Evolutionary conservation across 2,329 filamentous ascomycete genomes (phyloP).

Genomic region (Elsinoe perseae): DNA sequence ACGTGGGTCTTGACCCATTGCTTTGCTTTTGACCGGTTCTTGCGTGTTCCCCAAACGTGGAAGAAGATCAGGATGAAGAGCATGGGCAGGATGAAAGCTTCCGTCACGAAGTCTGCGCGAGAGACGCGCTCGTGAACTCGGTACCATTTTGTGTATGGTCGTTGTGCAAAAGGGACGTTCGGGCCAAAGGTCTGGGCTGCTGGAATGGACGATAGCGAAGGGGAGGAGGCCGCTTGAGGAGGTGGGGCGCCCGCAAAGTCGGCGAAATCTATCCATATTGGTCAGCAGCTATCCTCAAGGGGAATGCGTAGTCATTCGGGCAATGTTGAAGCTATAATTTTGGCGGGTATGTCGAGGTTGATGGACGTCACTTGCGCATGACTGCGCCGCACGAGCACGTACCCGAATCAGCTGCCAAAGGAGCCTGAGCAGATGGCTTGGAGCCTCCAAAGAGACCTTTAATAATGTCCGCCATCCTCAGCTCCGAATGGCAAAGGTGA

Average conservation of each 20-base stretch:
- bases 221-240: slow-evolving; percentile 51
- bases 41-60: slow-evolving; percentile 71
- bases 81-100: slow-evolving; percentile 71
- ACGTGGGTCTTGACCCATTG: slow-evolving; percentile 72
- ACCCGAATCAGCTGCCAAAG: slow-evolving; percentile 56
- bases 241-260: slow-evolving; percentile 79
- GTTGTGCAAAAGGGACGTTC: slow-evolving; percentile 37
- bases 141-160: slow-evolving; percentile 90
- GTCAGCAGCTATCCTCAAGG: slow-evolving; percentile 10
- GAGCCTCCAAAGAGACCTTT: slow-evolving; percentile 63
- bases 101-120: slow-evolving; percentile 74
- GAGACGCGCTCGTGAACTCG: slow-evolving; percentile 87
- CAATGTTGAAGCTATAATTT: background rate
- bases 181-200: slow-evolving; percentile 39
- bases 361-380: background rate
- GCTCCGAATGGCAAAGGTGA: background rate
- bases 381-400: slow-evolving; percentile 30
- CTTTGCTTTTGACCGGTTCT: slow-evolving; percentile 72
- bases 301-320: slow-evolving; percentile 15
- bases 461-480: slow-evolving; percentile 46
- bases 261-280: slow-evolving; percentile 64
- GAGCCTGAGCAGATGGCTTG: slow-evolving; percentile 47
- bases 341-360: slow-evolving; percentile 14
- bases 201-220: slow-evolving; percentile 45
- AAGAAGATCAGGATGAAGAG: slow-evolving; percentile 67